phyloP scores from a whole-genome alignment of 495 filamentous ascomycete species.

The Penicillium arizonense region DNA sequence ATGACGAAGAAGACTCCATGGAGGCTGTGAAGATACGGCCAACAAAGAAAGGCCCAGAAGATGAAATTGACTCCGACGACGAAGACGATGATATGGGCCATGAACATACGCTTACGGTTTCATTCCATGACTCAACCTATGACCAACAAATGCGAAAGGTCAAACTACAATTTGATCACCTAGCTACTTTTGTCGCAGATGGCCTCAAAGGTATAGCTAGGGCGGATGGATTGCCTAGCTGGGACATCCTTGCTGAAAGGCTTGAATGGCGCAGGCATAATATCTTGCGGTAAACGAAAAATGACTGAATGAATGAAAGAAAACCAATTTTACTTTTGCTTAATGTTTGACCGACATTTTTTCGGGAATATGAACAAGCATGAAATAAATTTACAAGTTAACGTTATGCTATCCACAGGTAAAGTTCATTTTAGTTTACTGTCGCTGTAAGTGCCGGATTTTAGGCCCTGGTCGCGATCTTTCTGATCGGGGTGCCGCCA shows the following conservation, averaged over 20 bases:
- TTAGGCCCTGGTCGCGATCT: too few species aligned
- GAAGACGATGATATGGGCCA: slow-evolving; percentile 23
- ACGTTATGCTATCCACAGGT: too few species aligned
- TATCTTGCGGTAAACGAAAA: not conserved
- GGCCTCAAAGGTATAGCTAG: slow-evolving; percentile 47
- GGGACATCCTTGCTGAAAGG: slow-evolving; percentile 52
- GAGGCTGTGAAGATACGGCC: not conserved
- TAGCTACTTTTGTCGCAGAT: slow-evolving; percentile 42
- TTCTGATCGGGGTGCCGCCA: too few species aligned
- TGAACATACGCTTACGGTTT: slow-evolving; percentile 26
- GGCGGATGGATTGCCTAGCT: slow-evolving; percentile 41
- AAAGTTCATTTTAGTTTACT: too few species aligned
- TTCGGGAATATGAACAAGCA: too few species aligned
- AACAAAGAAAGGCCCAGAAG: not conserved
- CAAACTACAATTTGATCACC: slow-evolving; percentile 34
- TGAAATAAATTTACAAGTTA: too few species aligned
- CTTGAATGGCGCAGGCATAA: slow-evolving; percentile 17
- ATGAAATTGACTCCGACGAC: slow-evolving; percentile 21
- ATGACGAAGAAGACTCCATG: not conserved
- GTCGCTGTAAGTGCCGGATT: too few species aligned
- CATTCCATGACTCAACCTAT: slow-evolving; percentile 28
- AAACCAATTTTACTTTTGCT: too few species aligned
- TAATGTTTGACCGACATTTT: too few species aligned
- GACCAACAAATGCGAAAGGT: slow-evolving; percentile 32
- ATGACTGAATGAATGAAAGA: too few species aligned